Evolutionary conservation across 2,329 filamentous ascomycete genomes (phyloP).

Genomic region (Epichloe sylvatica): DNA sequence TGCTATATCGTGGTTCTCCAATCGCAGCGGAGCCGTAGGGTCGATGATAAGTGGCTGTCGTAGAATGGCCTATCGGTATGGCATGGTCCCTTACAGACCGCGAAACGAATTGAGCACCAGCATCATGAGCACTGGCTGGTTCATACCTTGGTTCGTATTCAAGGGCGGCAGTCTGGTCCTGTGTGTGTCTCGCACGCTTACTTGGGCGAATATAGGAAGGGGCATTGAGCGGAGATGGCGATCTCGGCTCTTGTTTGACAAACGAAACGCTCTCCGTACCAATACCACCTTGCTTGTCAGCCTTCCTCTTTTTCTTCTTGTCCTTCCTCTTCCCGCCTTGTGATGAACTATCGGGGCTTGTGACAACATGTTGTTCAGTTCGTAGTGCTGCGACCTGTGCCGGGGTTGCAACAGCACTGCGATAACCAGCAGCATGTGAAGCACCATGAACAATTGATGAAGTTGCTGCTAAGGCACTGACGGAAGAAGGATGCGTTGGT

Average conservation of each 20-base stretch:
- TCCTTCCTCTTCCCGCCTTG: constrained; percentile 36
- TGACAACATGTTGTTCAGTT: constrained; percentile 31
- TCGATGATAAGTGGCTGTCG: constrained; percentile 3
- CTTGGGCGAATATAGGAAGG: constrained; percentile 38
- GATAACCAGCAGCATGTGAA: background rate
- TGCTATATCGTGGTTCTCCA: constrained; percentile 17
- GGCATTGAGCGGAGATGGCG: constrained; percentile 43
- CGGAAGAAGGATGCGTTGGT: constrained; percentile 52
- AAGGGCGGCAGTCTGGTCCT: constrained; percentile 22
- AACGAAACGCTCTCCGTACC: constrained; percentile 35
- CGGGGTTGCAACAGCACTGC: constrained; percentile 17
- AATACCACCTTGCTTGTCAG: constrained; percentile 33
- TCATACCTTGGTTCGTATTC: constrained; percentile 28
- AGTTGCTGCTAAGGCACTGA: constrained; percentile 24
- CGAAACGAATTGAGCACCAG: constrained; percentile 20
- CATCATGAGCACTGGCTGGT: constrained; percentile 22
- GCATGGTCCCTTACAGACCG: constrained; percentile 17
- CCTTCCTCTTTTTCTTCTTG: constrained; percentile 40
- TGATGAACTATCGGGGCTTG: constrained; percentile 48
- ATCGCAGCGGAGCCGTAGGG: constrained; percentile 14
- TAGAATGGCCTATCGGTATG: constrained; percentile 6
- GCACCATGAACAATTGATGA: constrained; percentile 1
- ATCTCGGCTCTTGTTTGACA: constrained; percentile 53
- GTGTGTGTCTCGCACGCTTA: constrained; percentile 40
- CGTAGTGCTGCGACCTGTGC: constrained; percentile 46